These are phyloP conservation scores for Erodium moschatum DNA, from an alignment of 441 rosid species.

Conservation along the genomic window DNA sequence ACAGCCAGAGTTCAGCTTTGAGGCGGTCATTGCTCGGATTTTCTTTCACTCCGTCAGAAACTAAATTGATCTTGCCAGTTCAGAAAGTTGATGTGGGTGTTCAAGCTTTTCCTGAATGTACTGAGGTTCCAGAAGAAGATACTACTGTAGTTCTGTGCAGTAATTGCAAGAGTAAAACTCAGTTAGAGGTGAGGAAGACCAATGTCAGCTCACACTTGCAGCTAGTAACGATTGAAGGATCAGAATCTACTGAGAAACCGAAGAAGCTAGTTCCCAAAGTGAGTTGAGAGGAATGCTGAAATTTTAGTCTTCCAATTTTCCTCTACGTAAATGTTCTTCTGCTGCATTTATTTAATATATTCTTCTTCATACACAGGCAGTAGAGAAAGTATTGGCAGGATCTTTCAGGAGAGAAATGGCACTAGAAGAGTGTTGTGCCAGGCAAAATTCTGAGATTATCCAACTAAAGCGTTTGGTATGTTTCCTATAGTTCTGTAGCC, in stretches of 20 bases:
- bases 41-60: constrained; percentile 49
- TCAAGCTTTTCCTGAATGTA: constrained; percentile 55
- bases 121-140: constrained; percentile 32
- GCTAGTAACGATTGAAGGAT: constrained; percentile 50
- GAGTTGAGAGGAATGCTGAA: constrained; percentile 16
- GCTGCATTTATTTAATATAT: not conserved
- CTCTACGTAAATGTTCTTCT: constrained; percentile 5
- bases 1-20: constrained; percentile 62
- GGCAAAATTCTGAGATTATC: constrained; percentile 78
- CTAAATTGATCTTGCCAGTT: constrained; percentile 35
- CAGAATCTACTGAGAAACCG: constrained; percentile 49
- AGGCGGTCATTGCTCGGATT: constrained; percentile 67
- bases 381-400: constrained; percentile 92
- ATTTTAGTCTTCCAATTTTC: not conserved
- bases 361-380: constrained; percentile 46
- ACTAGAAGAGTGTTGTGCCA: constrained; percentile 80
- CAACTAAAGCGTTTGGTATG: constrained; percentile 89
- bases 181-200: constrained; percentile 40
- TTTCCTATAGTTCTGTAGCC: constrained; percentile 7
- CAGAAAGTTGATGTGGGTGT: constrained; percentile 71
- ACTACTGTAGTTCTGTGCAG: constrained; percentile 42
- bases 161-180: constrained; percentile 45
- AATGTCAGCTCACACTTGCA: constrained; percentile 49
- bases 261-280: constrained; percentile 81
- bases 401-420: constrained; percentile 99